Conservation (phyloP, 768 basidiomycete genomes). For the Roridomyces roridus region DNA sequence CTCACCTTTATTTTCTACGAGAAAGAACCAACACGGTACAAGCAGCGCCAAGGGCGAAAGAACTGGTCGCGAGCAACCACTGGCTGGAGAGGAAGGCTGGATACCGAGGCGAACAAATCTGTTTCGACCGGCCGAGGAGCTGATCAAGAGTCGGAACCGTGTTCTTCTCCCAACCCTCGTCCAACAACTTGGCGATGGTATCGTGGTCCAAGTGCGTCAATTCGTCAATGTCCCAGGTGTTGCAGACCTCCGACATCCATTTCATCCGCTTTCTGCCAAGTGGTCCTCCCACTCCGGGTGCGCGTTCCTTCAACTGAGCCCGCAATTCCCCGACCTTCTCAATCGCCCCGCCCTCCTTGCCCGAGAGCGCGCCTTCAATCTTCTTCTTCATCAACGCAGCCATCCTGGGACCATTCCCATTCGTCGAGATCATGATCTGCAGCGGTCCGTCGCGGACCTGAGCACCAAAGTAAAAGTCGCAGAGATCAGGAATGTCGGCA, state of each 20-base stretch:
- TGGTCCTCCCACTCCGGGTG: conserved; percentile 82
- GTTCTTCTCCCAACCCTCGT: conserved; percentile 86
- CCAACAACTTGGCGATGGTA: conserved; percentile 69
- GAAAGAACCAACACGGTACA: conserved; percentile 37
- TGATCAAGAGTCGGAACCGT: conserved; percentile 51
- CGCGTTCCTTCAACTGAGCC: conserved; percentile 73
- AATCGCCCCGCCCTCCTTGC: conserved; percentile 78
- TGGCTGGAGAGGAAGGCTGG: neutral
- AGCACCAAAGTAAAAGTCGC: conserved; percentile 99
- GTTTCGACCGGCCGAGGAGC: conserved; percentile 36
- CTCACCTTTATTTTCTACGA: conserved; percentile 33
- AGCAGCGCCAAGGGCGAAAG: conserved; percentile 51
- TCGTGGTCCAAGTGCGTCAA: conserved; percentile 72
- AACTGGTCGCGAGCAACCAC: conserved; percentile 38
- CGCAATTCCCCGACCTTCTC: conserved; percentile 80
- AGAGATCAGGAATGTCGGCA: conserved; percentile 93
- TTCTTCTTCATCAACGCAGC: conserved; percentile 80
- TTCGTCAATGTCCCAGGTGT: conserved; percentile 84
- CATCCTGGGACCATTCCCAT: conserved; percentile 90
- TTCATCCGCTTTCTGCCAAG: conserved; percentile 83
- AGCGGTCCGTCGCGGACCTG: conserved; percentile 90
- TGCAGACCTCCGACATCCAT: conserved; percentile 91
- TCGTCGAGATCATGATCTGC: conserved; percentile 96
- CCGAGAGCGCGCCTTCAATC: conserved; percentile 73
- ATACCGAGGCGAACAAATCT: neutral